A percentile compares a stretch with the other conserved stretches of the same genome.
Evolutionary conservation across 495 filamentous ascomycete genomes (phyloP).

Genomic region (Talaromyces borbonicus): DNA sequence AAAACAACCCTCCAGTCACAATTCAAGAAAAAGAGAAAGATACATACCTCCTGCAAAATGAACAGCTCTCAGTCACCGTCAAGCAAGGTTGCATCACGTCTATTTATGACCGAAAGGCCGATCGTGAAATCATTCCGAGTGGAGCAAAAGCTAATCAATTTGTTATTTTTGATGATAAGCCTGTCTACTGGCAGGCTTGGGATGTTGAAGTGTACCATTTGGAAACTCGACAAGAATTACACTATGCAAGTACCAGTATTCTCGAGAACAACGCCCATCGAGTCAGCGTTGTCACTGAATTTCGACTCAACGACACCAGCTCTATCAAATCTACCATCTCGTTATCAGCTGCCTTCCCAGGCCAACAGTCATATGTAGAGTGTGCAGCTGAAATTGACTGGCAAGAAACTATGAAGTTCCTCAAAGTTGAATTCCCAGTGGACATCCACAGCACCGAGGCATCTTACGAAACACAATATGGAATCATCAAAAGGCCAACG

Average conservation of each 20-base stretch:
- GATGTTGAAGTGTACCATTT: conserved; percentile 96
- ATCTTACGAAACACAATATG: conserved; percentile 89
- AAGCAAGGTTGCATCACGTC: conserved; percentile 70
- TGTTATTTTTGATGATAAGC: conserved; percentile 96
- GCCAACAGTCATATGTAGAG: conserved; percentile 62
- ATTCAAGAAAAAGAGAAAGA: conserved; percentile 54
- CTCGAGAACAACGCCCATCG: conserved; percentile 62
- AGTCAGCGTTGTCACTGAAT: conserved; percentile 69
- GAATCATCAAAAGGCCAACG: conserved; percentile 76
- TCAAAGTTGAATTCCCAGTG: conserved; percentile 97
- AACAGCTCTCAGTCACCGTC: conserved; percentile 59
- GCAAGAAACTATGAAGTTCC: conserved; percentile 91
- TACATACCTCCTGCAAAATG: conserved; percentile 69
- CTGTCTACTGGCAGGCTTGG: conserved; percentile 99
- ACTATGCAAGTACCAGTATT: conserved; percentile 53
- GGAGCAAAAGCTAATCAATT: conserved; percentile 80
- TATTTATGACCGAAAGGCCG: conserved; percentile 56
- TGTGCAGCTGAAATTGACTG: conserved; percentile 78
- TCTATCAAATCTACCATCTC: conserved; percentile 81
- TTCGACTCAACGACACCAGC: conserved; percentile 74
- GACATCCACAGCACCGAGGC: conserved; percentile 86
- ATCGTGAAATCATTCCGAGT: conserved; percentile 68
- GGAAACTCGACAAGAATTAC: conserved; percentile 68
- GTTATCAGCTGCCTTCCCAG: conserved; percentile 54
- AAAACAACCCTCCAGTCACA: conserved; percentile 34